Conservation (phyloP, 257 asterid species). For the Solanum clarkiae region DNA sequence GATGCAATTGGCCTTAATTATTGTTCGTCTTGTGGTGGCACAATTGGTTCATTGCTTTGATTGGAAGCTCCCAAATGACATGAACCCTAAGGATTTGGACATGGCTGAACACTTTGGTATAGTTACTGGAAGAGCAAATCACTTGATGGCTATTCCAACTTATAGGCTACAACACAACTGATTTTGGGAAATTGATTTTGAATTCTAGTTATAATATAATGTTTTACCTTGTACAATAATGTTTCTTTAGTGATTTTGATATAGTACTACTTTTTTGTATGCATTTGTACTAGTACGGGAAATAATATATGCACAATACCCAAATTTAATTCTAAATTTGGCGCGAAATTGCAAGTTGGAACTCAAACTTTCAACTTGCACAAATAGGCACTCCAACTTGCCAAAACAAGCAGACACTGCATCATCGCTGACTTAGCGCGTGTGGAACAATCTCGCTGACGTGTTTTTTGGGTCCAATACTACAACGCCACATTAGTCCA, state of each 20-base stretch:
- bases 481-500: no score
- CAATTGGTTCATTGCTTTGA: slow-evolving; percentile 53
- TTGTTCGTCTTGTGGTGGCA: slow-evolving; percentile 31
- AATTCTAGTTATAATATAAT: not conserved
- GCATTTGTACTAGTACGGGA: not conserved
- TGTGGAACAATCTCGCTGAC: no score
- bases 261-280: not conserved
- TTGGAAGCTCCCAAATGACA: slow-evolving; percentile 37
- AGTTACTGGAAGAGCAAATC: slow-evolving; percentile 13
- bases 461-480: no score
- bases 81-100: slow-evolving; percentile 27
- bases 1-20: slow-evolving; percentile 29
- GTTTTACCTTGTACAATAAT: not conserved
- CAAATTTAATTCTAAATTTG: no score
- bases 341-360: no score
- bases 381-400: no score
- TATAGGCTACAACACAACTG: slow-evolving; percentile 2
- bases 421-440: no score
- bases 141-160: slow-evolving; percentile 11
- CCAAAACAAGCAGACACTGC: no score
- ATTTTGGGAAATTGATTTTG: not conserved
- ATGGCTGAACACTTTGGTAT: slow-evolving; percentile 36
- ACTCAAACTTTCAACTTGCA: no score
- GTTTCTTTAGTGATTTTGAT: not conserved
- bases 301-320: no score